Conservation (phyloP, 228 moss, liverwort and hornwort genomes). For the Sphagnum magellanicum region DNA sequence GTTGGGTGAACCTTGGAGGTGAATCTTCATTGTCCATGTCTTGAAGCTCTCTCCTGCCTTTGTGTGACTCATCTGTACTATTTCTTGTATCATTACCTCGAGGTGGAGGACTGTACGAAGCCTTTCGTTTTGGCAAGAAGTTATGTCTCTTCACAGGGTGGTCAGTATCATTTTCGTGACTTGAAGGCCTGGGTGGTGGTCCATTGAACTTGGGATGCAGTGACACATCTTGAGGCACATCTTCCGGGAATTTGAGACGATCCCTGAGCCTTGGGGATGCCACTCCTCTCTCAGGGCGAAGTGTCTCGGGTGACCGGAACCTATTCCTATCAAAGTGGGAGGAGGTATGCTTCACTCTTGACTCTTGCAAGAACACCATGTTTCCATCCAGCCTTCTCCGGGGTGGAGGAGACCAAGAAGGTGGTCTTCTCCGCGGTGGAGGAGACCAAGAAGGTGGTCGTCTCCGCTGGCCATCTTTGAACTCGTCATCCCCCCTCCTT, state of each 20-base stretch:
- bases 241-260: slow-evolving; percentile 5
- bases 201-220: too few species aligned
- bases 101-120: background rate
- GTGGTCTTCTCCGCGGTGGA: slow-evolving; percentile 2
- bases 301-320: background rate
- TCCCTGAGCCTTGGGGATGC: slow-evolving; percentile 10
- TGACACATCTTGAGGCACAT: slow-evolving; percentile 3
- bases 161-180: background rate
- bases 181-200: background rate
- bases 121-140: background rate
- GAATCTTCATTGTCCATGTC: too few species aligned
- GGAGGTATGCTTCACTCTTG: background rate
- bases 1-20: background rate
- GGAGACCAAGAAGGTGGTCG: slow-evolving; percentile 4
- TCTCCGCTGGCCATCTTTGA: background rate
- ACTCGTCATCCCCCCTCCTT: slow-evolving; percentile 4
- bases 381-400: slow-evolving; percentile 9
- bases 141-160: background rate
- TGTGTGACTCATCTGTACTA: background rate
- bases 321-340: slow-evolving; percentile 1
- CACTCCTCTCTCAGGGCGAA: slow-evolving; percentile 5
- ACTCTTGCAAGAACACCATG: slow-evolving; percentile 2
- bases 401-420: background rate
- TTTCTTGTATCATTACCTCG: background rate
- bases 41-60: too few species aligned